Percentiles rank a stretch among this genome's conserved stretches.
phyloP scores from a whole-genome alignment of 139 green algal genomes.

The Chlorella sorokiniana region DNA sequence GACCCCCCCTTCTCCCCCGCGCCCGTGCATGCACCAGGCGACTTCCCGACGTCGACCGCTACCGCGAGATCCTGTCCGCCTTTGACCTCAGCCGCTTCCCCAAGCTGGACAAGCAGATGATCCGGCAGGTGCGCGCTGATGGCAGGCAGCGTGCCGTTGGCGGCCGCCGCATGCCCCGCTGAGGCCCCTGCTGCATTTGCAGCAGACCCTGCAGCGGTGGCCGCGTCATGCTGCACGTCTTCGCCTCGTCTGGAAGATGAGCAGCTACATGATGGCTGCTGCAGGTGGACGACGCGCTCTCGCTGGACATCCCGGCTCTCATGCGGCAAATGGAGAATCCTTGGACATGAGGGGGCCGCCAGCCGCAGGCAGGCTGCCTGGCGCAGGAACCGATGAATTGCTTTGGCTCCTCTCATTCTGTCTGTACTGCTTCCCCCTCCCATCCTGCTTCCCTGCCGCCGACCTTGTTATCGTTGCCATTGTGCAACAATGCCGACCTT shows the following conservation, averaged over 20 bases:
- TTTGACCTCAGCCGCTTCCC: conserved; percentile 87
- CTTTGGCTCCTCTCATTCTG: too few species aligned
- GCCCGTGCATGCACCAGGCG: conserved; percentile 66
- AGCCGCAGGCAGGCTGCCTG: neutral
- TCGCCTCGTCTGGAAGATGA: neutral
- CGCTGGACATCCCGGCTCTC: conserved; percentile 88
- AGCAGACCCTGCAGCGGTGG: neutral
- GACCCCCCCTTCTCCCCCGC: neutral
- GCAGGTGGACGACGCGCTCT: conserved; percentile 82
- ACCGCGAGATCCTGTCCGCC: conserved; percentile 81
- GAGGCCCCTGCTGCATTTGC: too few species aligned
- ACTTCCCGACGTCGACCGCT: conserved; percentile 89
- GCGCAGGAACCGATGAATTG: neutral
- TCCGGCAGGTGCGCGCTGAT: conserved; percentile 41
- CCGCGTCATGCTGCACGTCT: neutral
- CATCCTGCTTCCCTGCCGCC: neutral
- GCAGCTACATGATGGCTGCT: neutral
- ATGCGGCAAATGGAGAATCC: conserved; percentile 82
- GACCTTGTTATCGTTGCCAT: too few species aligned
- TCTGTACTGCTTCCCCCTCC: too few species aligned
- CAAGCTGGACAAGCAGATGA: conserved; percentile 66
- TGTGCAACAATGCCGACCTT: too few species aligned
- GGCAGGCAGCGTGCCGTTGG: too few species aligned
- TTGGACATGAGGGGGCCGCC: neutral
- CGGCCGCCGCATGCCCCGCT: too few species aligned